phyloP scores from a whole-genome alignment of 805 yeast genomes.

The Candida peoriensis region DNA sequence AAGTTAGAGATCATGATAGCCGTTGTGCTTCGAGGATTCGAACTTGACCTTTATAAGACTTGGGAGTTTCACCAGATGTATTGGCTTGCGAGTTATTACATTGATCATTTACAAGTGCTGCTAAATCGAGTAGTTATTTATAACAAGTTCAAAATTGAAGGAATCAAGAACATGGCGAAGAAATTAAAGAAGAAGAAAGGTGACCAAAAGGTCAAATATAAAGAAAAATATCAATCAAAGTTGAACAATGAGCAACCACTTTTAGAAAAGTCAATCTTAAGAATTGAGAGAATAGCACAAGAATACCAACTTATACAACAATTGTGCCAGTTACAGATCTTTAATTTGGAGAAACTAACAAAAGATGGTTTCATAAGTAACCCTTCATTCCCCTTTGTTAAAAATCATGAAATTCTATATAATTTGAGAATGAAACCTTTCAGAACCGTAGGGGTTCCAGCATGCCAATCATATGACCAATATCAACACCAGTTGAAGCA shows the following conservation, averaged over 20 bases:
- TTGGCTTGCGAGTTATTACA: slow-evolving; percentile 59
- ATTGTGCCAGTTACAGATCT: slow-evolving; percentile 28
- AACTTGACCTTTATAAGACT: slow-evolving; percentile 62
- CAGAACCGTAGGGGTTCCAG: slow-evolving; percentile 75
- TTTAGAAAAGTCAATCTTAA: slow-evolving; percentile 23
- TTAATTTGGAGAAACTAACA: slow-evolving; percentile 27
- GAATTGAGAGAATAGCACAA: slow-evolving; percentile 22
- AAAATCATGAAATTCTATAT: slow-evolving; percentile 32
- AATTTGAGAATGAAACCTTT: slow-evolving; percentile 72
- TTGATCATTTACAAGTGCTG: slow-evolving; percentile 42
- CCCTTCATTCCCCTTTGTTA: slow-evolving; percentile 24
- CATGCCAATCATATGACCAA: slow-evolving; percentile 36
- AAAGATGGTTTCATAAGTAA: slow-evolving; percentile 22
- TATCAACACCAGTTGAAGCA: slow-evolving; percentile 22
- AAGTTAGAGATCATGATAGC: slow-evolving; percentile 71
- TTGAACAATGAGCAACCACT: slow-evolving; percentile 32
- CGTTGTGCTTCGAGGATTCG: slow-evolving; percentile 69
- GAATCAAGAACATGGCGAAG: slow-evolving; percentile 30
- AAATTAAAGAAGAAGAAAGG: slow-evolving; percentile 48
- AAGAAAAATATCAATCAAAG: slow-evolving; percentile 28
- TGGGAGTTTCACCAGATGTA: slow-evolving; percentile 66
- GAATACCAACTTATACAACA: slow-evolving; percentile 24
- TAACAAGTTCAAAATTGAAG: slow-evolving; percentile 29
- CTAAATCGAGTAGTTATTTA: slow-evolving; percentile 28
- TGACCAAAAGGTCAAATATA: slow-evolving; percentile 39